phyloP scores from a whole-genome alignment of 1,284 basidiomycete genomes.

The Omphalotus olearius region DNA sequence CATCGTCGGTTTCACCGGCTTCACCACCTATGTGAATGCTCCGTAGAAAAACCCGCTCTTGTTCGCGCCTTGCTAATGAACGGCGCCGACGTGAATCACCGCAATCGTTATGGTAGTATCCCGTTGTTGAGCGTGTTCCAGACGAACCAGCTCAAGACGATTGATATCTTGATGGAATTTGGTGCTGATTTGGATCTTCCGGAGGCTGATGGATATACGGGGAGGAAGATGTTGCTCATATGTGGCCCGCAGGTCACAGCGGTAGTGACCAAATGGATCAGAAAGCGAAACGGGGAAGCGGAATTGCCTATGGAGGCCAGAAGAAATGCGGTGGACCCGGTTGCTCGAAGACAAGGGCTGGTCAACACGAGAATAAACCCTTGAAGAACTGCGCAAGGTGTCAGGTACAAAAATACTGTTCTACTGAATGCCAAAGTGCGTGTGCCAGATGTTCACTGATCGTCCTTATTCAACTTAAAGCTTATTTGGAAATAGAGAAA shows the following conservation, averaged over 20 bases:
- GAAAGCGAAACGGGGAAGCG: slow-evolving; percentile 38
- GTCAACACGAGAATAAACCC: background rate
- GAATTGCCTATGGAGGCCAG: slow-evolving; percentile 29
- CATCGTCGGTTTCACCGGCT: slow-evolving; percentile 45
- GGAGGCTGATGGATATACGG: slow-evolving; percentile 41
- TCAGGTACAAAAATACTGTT: slow-evolving; percentile 45
- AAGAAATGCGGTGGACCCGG: slow-evolving; percentile 37
- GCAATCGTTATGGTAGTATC: slow-evolving; percentile 43
- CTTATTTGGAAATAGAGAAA: slow-evolving; percentile 24
- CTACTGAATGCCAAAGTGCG: slow-evolving; percentile 48
- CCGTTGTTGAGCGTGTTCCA: slow-evolving; percentile 36
- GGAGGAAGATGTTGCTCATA: slow-evolving; percentile 26
- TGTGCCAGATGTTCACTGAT: slow-evolving; percentile 6
- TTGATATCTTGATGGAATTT: slow-evolving; percentile 47
- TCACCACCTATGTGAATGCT: slow-evolving; percentile 36
- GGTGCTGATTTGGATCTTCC: slow-evolving; percentile 41
- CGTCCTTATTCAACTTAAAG: background rate
- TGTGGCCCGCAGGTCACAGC: slow-evolving; percentile 46
- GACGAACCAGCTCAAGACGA: slow-evolving; percentile 26
- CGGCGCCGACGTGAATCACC: slow-evolving; percentile 41
- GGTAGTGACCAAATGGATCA: slow-evolving; percentile 41
- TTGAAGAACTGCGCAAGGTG: slow-evolving; percentile 45
- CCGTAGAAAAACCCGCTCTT: slow-evolving; percentile 16
- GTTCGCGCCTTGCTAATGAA: slow-evolving; percentile 33
- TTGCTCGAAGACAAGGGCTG: slow-evolving; percentile 23